Base-by-base conservation (phyloP, 225 moss, liverwort and hornwort species). In the Pleurozium schreberi region DNA sequence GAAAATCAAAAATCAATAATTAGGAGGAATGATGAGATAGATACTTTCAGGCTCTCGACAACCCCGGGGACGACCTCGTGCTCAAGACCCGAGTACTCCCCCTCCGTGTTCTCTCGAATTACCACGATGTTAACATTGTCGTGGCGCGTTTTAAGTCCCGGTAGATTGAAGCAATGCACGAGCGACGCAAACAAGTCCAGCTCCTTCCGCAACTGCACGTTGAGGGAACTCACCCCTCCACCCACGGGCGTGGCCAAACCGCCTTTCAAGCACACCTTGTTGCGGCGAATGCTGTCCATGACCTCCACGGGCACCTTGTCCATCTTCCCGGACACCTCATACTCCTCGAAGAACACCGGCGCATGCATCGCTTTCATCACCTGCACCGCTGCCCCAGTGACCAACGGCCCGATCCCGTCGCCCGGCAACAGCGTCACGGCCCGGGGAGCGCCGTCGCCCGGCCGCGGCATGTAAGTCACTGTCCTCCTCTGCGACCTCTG, bases 291-390 rank as follows among this genome's bases (percentile, higher is more conserved):
- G 69, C 96, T 97, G 66, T 96, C 96, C 83, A 99, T 91, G 52
- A 99, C 98, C 89, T 96, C 98, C 31, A 73, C 43, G 7, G 98
- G 98, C 75, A 99, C 98, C 90, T 96, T 94, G 83, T 91, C 85
- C 98, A 99, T 96, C 92, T 92, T 96, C 81, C 98, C 98, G 5
- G 96, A 95, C 20, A 97, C 97, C 85, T 99, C 98, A 40, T 95
- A 99, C 71, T 96, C 95, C 91, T 99, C 98, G 57, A 99, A 99
- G 82, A 94, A 97, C 47, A 99, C 95, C 21, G 98, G 98, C 62
- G 98, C 98, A 85, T 99, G 98, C 97, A 99, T 93, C 55, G 98
- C 98, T 88, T 99, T 99, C 97, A 99, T 96, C 79, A 96, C 96
- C 55, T 99, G 93, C 88, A 96, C 95, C 60, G 92, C 98, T 11